Evolutionary conservation across 495 filamentous ascomycete species (phyloP), one percentile per base, ranked within the genome.

Genomic region (Penicillium verhagenii): DNA sequence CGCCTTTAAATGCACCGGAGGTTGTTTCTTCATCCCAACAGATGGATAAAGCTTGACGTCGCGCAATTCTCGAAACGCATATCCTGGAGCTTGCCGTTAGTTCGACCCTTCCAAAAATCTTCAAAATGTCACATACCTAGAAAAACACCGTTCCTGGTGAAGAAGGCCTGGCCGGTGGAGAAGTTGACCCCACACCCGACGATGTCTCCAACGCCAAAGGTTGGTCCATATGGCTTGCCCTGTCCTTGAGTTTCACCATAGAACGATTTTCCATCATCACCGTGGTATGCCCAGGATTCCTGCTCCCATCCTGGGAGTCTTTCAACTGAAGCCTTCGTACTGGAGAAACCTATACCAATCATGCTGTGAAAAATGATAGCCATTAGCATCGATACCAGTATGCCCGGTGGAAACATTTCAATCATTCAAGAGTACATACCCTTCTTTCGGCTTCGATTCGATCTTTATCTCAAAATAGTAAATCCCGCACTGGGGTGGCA

Each of bases 381-480:
- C 11, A 45, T 45, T 45, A 45, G 42, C 24, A 48, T 21, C 19
- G 8, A 35, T 20, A 0, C n/a, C 10, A 47, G 9, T 6, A 18
- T 23, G 11, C 0, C 23, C 4, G 16, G 21, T n/a, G 24, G 14
- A 7, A 21, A 6, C 19, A 16, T 39, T 14, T n/a, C 13, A 35
- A 35, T 13, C 7, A 6, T n/a, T 35, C 16, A 11, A 28, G n/a
- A 16, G 23, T 29, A 79, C 89, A 54, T 81, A 95, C 91, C 92
- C 90, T 62, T 96, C 93, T 72, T 90, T 88, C 58, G 87, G 88
- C 61, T 87, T 89, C 3, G 88, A 86, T 39, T 92, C 68, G 48
- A 99, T 84, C n/a, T 84, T 88, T 10, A 96, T 84, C 75, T 99
- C 94, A 70, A 88, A 99, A 68, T 99, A 99, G 71, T 96, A 97